A percentile compares a stretch with the other conserved stretches of the same genome.
Evolutionary conservation across 768 basidiomycete species (phyloP).

Genomic region (Rhodosporidiobolus sp.): DNA sequence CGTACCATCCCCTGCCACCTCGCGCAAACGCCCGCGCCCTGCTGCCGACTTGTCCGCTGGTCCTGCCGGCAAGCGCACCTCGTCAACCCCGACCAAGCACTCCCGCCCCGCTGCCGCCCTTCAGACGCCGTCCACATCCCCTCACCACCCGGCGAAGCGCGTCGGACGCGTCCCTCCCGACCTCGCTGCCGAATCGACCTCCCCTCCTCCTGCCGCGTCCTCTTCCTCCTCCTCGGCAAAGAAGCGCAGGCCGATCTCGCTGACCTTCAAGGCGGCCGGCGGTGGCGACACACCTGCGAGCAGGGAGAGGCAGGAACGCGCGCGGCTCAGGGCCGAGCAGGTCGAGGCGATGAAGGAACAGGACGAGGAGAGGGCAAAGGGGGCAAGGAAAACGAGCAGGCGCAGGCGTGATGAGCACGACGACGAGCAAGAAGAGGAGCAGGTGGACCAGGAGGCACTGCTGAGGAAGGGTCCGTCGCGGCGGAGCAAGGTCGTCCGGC

Average conservation of each 20-base stretch:
- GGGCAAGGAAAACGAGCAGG: too few relatives aligned
- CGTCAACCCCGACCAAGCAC: neutral
- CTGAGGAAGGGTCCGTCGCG: neutral
- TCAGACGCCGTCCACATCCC: constrained; percentile 1
- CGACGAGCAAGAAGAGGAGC: neutral
- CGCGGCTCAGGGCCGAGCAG: neutral
- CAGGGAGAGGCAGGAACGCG: neutral
- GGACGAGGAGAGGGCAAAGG: neutral
- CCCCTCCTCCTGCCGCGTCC: neutral
- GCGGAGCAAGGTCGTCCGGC: neutral
- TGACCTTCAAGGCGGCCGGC: neutral
- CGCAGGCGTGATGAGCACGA: neutral
- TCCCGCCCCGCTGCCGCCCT: neutral
- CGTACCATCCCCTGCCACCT: neutral
- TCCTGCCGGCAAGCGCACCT: neutral
- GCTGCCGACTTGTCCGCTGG: neutral
- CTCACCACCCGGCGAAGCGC: neutral
- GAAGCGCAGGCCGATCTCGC: neutral
- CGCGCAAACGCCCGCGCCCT: neutral
- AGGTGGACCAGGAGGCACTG: neutral
- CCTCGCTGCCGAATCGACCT: neutral
- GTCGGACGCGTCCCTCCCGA: neutral
- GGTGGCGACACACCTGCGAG: neutral
- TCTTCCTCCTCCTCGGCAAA: neutral
- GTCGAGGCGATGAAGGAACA: neutral